Evolutionary conservation across 73 alveolate genomes (phyloP).

Genomic region (Tetrahymena thermophila): DNA sequence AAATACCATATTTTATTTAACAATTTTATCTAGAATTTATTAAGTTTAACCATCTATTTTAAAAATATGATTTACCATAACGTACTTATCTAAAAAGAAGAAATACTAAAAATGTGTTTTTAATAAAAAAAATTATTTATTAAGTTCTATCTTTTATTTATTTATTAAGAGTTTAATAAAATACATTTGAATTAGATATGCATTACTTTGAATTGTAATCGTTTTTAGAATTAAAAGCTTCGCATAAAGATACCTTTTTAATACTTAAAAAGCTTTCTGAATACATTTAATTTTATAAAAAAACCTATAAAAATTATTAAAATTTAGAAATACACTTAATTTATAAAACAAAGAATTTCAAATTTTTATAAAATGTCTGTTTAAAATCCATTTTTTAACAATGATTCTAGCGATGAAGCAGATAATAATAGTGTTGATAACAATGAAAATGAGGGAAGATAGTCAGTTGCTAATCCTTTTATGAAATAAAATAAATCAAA

Average conservation of each 20-base stretch:
- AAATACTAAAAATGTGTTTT: neutral
- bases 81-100: neutral
- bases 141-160: neutral
- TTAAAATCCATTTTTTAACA: neutral
- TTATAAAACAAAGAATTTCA: neutral
- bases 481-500: neutral
- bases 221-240: neutral
- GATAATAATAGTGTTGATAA: neutral
- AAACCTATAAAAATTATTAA: neutral
- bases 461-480: neutral
- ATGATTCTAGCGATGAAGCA: neutral
- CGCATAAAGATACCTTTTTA: neutral
- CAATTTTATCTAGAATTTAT: too few relatives aligned
- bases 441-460: neutral
- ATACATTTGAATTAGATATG: neutral
- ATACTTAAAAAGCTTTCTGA: neutral
- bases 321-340: neutral
- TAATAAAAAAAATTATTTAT: too few relatives aligned
- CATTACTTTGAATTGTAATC: neutral
- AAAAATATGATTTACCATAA: neutral
- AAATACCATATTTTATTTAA: neutral
- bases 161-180: neutral
- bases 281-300: too few relatives aligned
- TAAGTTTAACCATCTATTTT: neutral
- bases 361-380: neutral